These are phyloP conservation scores for Ceratocystiopsis sp. DNA, from an alignment of 2,329 filamentous ascomycete genomes.

Conservation along the genomic window DNA sequence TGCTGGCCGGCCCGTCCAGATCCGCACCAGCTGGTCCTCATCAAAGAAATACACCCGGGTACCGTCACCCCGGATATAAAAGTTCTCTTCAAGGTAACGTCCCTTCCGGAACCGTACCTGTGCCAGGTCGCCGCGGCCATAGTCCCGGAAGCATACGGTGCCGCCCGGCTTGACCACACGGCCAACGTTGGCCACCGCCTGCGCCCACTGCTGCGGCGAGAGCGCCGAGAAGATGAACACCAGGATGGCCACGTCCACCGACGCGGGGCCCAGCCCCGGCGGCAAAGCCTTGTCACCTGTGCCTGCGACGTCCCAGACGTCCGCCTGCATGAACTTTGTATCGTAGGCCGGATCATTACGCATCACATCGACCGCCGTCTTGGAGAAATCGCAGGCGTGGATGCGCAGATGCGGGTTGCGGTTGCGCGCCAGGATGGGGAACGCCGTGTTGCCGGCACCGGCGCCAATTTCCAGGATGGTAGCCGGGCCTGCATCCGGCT, in stretches of 20 bases:
- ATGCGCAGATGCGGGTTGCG: conserved; percentile 67
- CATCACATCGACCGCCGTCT: conserved; percentile 88
- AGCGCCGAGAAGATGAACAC: conserved; percentile 96
- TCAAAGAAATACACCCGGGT: conserved; percentile 98
- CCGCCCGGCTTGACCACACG: conserved; percentile 79
- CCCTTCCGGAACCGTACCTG: conserved; percentile 97
- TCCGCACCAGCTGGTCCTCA: conserved; percentile 57
- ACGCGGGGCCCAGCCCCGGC: conserved; percentile 57
- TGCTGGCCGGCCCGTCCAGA: conserved; percentile 44
- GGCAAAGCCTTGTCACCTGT: conserved; percentile 41
- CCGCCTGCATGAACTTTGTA: conserved; percentile 52
- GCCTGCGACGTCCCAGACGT: conserved; percentile 83
- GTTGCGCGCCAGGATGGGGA: conserved; percentile 74
- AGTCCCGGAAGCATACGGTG: conserved; percentile 89
- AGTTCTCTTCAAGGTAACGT: conserved; percentile 87
- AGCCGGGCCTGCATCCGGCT: conserved; percentile 48
- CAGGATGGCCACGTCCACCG: conserved; percentile 81
- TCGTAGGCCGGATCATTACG: conserved; percentile 63
- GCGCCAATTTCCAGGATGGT: conserved; percentile 82
- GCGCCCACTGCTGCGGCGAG: conserved; percentile 66
- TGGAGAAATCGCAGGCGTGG: conserved; percentile 92
- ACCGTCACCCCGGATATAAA: conserved; percentile 89
- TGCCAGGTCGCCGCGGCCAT: conserved; percentile 85
- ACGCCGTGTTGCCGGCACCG: conserved; percentile 90
- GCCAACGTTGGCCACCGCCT: conserved; percentile 66